These are phyloP conservation scores for Athelia sp. DNA, from an alignment of 1,284 basidiomycete genomes.

Conservation along the genomic window DNA sequence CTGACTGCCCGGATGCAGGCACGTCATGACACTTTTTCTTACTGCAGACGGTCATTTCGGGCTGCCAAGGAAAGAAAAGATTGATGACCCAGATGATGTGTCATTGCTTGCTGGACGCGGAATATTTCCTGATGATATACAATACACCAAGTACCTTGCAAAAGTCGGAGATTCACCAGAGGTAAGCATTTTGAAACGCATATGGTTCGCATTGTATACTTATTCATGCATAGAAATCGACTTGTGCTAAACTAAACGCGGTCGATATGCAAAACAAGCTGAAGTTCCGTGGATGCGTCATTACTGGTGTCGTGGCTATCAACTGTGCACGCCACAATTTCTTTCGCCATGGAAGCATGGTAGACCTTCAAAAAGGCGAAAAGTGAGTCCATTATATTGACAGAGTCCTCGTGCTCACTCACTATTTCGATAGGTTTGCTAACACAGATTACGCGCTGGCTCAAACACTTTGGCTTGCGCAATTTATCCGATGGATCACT, in stretches of 20 bases:
- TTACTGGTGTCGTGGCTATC: conserved; percentile 3
- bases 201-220: not conserved
- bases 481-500: not conserved
- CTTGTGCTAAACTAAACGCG: conserved; percentile 7
- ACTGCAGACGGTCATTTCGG: not conserved
- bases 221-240: conserved; percentile 6
- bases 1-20: no score
- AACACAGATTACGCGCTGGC: conserved; percentile 3
- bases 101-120: not conserved
- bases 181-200: not conserved
- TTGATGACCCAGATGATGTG: not conserved
- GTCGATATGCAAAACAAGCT: conserved; percentile 4
- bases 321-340: conserved; percentile 4
- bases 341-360: conserved; percentile 4
- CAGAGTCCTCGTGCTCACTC: not conserved
- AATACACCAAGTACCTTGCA: not conserved
- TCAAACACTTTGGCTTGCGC: not conserved
- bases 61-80: not conserved
- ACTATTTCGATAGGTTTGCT: not conserved
- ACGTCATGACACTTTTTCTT: not conserved
- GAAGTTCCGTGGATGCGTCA: conserved; percentile 1
- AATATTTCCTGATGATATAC: not conserved
- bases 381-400: not conserved
- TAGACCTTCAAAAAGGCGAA: conserved; percentile 9
- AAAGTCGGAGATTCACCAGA: not conserved